phyloP scores from a whole-genome alignment of 129 eudicot genomes.

The Calendula officinalis region DNA sequence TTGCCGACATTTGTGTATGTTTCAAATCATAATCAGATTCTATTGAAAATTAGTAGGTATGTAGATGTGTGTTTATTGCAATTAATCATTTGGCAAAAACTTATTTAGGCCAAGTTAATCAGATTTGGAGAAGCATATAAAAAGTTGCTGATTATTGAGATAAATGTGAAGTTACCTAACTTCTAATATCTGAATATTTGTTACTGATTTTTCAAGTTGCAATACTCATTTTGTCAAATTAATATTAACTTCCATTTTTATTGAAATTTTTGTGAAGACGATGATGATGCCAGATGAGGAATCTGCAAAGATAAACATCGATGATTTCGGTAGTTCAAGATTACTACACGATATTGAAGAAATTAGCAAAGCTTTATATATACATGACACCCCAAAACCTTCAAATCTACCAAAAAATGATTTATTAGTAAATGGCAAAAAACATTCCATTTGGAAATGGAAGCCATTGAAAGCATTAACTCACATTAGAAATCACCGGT shows the following conservation, averaged over 20 bases:
- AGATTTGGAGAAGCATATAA: background rate
- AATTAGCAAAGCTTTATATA: slow-evolving; percentile 62
- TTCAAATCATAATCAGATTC: background rate
- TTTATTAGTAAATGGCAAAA: slow-evolving; percentile 34
- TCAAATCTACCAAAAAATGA: slow-evolving; percentile 24
- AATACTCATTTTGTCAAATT: background rate
- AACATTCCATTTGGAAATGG: slow-evolving; percentile 69
- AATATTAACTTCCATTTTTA: background rate
- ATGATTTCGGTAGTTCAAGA: slow-evolving; percentile 43
- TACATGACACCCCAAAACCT: slow-evolving; percentile 34
- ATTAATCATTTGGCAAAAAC: no score
- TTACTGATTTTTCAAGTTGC: background rate
- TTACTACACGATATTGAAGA: slow-evolving; percentile 62
- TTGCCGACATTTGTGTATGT: background rate
- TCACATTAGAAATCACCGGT: slow-evolving; percentile 43
- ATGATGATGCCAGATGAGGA: slow-evolving; percentile 38
- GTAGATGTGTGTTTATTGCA: no score
- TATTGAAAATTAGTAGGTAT: no score
- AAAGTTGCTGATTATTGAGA: slow-evolving; percentile 8
- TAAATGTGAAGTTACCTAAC: background rate
- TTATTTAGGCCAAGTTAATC: background rate
- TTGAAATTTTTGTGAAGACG: slow-evolving; percentile 35
- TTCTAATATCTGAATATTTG: background rate
- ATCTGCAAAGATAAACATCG: slow-evolving; percentile 32
- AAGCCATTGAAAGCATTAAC: slow-evolving; percentile 65